Percentiles rank a stretch among this genome's conserved stretches.
These are phyloP conservation scores for Aspergillus fructus DNA, from an alignment of 2,329 filamentous ascomycete species.

Conservation along the genomic window DNA sequence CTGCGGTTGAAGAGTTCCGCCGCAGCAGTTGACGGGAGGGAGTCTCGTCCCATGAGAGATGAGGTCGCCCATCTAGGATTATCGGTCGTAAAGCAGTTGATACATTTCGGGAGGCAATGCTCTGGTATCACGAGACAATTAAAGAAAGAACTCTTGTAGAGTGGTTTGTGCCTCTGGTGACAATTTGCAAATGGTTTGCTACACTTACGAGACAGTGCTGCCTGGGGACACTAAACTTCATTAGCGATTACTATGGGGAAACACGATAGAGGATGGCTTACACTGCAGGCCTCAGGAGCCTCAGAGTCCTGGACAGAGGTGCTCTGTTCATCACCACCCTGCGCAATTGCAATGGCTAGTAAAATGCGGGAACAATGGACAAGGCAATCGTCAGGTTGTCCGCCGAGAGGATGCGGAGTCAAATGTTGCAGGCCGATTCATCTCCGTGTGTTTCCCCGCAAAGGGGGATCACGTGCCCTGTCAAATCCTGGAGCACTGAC, in stretches of 20 bases:
- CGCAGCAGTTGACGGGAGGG: background rate
- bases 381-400: background rate
- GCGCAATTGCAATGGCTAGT: background rate
- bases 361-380: background rate
- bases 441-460: background rate
- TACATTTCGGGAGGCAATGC: background rate
- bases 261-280: background rate
- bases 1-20: slow-evolving; percentile 3
- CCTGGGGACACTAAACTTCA: slow-evolving; percentile 11
- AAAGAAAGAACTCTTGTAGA: background rate
- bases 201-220: slow-evolving; percentile 11
- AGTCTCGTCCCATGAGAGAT: background rate
- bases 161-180: too few species aligned
- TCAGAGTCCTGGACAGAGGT: slow-evolving; percentile 6
- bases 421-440: background rate
- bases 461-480: background rate
- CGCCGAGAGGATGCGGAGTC: too few species aligned
- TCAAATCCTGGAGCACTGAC: background rate
- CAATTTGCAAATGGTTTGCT: background rate
- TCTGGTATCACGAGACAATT: background rate
- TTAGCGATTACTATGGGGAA: slow-evolving; percentile 1
- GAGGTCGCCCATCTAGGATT: background rate
- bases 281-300: slow-evolving; percentile 8
- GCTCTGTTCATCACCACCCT: slow-evolving; percentile 6
- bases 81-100: slow-evolving; percentile 4